Evolutionary conservation across 192 early-diverging fungal species (phyloP).

Genomic region (Phlyctochytrium bullatum): DNA sequence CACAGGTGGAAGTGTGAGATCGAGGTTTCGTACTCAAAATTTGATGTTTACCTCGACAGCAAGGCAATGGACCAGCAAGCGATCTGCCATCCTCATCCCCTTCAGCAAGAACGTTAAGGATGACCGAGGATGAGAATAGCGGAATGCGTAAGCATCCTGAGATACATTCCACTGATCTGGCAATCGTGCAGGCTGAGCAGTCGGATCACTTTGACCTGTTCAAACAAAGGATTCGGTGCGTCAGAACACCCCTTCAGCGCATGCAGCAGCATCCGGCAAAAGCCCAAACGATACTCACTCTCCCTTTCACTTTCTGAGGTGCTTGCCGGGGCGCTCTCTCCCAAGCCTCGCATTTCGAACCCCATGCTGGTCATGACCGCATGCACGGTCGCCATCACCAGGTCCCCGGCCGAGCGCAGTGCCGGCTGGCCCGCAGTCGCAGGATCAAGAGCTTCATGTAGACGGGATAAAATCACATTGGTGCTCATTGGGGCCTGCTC

Average conservation of each 20-base stretch:
- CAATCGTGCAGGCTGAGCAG: too few species aligned
- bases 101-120: constrained; percentile 68
- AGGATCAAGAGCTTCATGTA: not conserved
- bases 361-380: constrained; percentile 63
- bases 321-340: constrained; percentile 38
- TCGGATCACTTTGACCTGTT: constrained; percentile 22
- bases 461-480: not conserved
- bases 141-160: constrained; percentile 59
- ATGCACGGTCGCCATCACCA: constrained; percentile 35
- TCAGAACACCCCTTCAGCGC: not conserved
- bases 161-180: constrained; percentile 60
- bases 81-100: constrained; percentile 57
- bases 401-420: constrained; percentile 18
- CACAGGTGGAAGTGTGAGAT: not conserved
- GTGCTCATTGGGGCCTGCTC: not conserved
- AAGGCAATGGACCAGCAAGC: constrained; percentile 63
- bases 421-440: too few species aligned
- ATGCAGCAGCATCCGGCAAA: not conserved
- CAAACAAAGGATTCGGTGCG: too few species aligned
- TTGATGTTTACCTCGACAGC: constrained; percentile 56
- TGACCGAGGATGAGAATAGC: constrained; percentile 67
- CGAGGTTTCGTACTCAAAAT: not conserved
- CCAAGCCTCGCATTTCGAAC: constrained; percentile 59
- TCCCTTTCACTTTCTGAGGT: not conserved
- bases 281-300: not conserved